phyloP scores from a whole-genome alignment of 805 yeast species.

The Nakazawaea wyomingensis region DNA sequence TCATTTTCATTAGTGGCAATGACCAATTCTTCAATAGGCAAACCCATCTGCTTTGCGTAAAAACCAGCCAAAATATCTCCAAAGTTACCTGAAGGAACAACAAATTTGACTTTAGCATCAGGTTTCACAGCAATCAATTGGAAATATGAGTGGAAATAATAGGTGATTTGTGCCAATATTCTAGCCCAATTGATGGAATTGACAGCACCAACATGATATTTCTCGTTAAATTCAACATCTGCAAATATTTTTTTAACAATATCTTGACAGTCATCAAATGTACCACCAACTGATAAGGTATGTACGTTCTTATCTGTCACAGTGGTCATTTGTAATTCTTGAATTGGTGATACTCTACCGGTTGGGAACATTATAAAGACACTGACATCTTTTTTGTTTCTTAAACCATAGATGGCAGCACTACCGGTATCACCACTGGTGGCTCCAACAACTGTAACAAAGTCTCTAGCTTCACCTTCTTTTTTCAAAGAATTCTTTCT shows the following conservation, averaged over 20 bases:
- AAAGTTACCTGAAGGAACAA: conserved; percentile 97
- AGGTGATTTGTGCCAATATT: conserved; percentile 94
- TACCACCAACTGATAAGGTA: conserved; percentile 90
- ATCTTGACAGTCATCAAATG: conserved; percentile 98
- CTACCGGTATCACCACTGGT: conserved; percentile 99
- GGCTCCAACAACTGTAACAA: conserved; percentile 96
- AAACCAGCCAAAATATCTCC: conserved; percentile 98
- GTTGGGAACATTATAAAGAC: conserved; percentile 96
- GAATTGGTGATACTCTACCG: conserved; percentile 95
- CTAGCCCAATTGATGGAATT: conserved; percentile 99
- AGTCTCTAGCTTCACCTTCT: conserved; percentile 56
- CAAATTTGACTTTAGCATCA: conserved; percentile 58
- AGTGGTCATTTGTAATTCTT: conserved; percentile 98
- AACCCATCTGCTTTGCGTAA: conserved; percentile 92
- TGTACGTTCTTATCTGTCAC: conserved; percentile 91
- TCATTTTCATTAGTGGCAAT: conserved; percentile 97
- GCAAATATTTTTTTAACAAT: conserved; percentile 91
- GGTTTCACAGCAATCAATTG: conserved; percentile 42
- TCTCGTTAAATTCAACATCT: conserved; percentile 79
- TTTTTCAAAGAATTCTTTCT: conserved; percentile 58
- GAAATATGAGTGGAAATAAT: conserved; percentile 91
- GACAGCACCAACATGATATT: conserved; percentile 94
- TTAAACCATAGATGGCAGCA: conserved; percentile 96
- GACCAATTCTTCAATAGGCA: conserved; percentile 80
- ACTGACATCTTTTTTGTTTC: conserved; percentile 96